Evolutionary conservation across 192 early-diverging fungal genomes (phyloP), one percentile per base, ranked within the genome.

Genomic region (Coemansia sp.): DNA sequence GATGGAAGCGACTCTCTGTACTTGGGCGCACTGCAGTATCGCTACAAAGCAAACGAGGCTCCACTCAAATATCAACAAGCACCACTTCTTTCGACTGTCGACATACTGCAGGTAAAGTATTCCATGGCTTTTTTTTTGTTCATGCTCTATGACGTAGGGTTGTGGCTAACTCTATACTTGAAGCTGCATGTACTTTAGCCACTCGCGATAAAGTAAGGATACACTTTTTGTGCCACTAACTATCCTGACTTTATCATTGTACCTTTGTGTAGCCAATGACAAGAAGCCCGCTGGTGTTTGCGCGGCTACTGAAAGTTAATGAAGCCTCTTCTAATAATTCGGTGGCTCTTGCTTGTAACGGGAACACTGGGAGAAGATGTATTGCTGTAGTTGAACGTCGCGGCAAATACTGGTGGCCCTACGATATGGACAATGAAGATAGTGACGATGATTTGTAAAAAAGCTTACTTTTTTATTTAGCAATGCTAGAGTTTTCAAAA

Each of bases 341-440:
- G 16, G 59, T 62, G 6, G 52, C 61, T 10, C 60, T 80, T 7
- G 63, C 63, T 8, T 58, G 63, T 44, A 80, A 80, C 58, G 78
- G 74, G 3, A 65, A 40, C 28, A 65, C 61, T 32, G 78, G 78
- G 7, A 68, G 78, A 55, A 64, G 78, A 32, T 75, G 78, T 38
- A 62, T 76, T 50, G 78, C 78, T 4, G 70, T 70, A 7, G 40
- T 80, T n/a, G 78, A 80, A 49, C 55, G 32, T 44, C 59, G 73
- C 42, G 78, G 78, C 30, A 72, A 47, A 49, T 46, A 55, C 58
- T 80, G 78, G 78, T 76, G 78, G 78, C 70, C 79, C 28, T 81
- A 70, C 58, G 79, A 81, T 21, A 81, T 80, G 74, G 78, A 80
- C 50, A 76, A 80, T 57, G 61, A 67, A 1, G 72, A 79, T 8